phyloP scores from a whole-genome alignment of 1,139 yeast species.

The Saccharomyces hybrid region DNA sequence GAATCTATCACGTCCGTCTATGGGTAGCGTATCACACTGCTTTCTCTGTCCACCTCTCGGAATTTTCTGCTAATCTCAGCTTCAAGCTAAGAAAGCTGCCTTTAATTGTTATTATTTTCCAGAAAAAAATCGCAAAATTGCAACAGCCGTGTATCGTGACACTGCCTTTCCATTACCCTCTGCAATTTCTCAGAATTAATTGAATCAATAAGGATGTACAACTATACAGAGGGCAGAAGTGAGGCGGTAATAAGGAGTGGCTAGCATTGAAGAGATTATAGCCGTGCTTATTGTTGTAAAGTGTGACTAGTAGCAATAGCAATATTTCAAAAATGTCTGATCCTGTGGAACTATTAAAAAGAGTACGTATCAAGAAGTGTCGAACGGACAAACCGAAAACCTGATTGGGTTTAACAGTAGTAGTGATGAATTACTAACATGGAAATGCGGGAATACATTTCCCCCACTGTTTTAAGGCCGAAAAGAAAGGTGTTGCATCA shows the following conservation, averaged over 20 bases:
- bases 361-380: constrained; percentile 8
- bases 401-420: too few species aligned
- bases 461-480: constrained; percentile 41
- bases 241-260: neutral
- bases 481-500: constrained; percentile 57
- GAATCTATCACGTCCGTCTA: neutral
- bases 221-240: neutral
- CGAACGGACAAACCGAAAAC: neutral
- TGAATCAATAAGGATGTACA: neutral
- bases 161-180: neutral
- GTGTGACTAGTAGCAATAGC: too few species aligned
- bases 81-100: neutral
- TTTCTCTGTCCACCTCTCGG: neutral
- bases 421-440: constrained; percentile 4
- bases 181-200: neutral
- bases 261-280: neutral
- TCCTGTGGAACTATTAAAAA: constrained; percentile 20
- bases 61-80: neutral
- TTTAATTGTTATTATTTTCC: constrained; percentile 5
- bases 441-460: neutral
- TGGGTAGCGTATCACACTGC: neutral
- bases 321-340: constrained; percentile 16
- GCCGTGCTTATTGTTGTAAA: too few species aligned
- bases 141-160: neutral
- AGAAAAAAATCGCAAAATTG: neutral